phyloP scores from a whole-genome alignment of 1,139 yeast species.

The Suhomyces taliae region DNA sequence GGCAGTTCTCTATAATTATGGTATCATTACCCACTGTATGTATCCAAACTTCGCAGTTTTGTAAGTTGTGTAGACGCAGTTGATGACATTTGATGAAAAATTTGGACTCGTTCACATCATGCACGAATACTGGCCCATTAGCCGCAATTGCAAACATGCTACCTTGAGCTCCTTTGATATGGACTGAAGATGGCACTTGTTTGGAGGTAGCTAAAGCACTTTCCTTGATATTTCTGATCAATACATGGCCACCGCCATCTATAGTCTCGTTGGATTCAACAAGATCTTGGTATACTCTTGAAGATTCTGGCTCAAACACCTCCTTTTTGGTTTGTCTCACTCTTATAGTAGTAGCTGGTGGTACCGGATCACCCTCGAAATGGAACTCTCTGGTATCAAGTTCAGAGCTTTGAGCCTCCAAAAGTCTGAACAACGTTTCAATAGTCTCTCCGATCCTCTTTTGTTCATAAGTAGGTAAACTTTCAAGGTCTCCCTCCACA shows the following conservation, averaged over 20 bases:
- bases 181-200: slow-evolving; percentile 21
- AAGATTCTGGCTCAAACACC: neutral
- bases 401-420: slow-evolving; percentile 20
- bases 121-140: slow-evolving; percentile 36
- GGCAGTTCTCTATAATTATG: slow-evolving; percentile 38
- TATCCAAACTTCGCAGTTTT: slow-evolving; percentile 22
- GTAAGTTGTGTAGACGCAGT: slow-evolving; percentile 35
- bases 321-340: neutral
- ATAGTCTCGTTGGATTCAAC: neutral
- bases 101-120: slow-evolving; percentile 24
- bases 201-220: slow-evolving; percentile 12
- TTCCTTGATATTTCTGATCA: slow-evolving; percentile 14
- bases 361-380: slow-evolving; percentile 30
- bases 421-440: slow-evolving; percentile 17
- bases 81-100: slow-evolving; percentile 40
- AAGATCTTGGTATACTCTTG: slow-evolving; percentile 1
- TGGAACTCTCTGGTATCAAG: slow-evolving; percentile 20
- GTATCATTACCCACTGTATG: slow-evolving; percentile 23
- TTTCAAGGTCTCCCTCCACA: slow-evolving; percentile 5
- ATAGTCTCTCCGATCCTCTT: slow-evolving; percentile 18
- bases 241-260: slow-evolving; percentile 16
- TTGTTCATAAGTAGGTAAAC: slow-evolving; percentile 16
- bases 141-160: slow-evolving; percentile 23
- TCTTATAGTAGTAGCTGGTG: neutral
- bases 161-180: slow-evolving; percentile 20